Base-by-base conservation (phyloP, 805 yeast genomes). In the Candida manassasensis region DNA sequence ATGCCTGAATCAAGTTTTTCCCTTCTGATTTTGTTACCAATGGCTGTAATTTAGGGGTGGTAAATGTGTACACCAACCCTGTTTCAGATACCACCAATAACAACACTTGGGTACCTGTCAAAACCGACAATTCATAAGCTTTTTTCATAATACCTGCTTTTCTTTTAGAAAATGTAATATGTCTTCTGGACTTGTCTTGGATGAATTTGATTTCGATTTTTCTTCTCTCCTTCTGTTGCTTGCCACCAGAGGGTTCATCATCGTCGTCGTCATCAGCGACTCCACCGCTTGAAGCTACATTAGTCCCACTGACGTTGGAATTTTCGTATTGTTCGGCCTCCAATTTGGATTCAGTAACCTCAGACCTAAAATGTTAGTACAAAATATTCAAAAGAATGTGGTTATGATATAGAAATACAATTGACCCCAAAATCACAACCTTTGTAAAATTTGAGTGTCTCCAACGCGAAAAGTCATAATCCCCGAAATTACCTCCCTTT, bases 131-230 rank as follows among this genome's bases (percentile, higher is more conserved):
- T 61, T 93, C 98, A 65, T 90, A 93, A n/a, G 98, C 98, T 69
- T 93, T 93, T 69, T 93, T 93, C 98, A 93, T 93, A 54, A 93
- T 90, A 50, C 98, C 98, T 30, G 96, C 97, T 66, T 90, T 90
- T 66, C 98, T 84, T 69, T 93, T 93, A 36, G 97, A 87, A 55
- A 93, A 93, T 19, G 98, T 93, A 51, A 93, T 94, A 65, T 93
- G 98, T 55, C 98, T 85, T 61, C 98, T 80, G 14, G 96, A 86
- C 67, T 93, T 93, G 63, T 93, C 97, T 68, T 90, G 96, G 54
- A 93, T 93, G 57, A 93, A 93, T 69, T 87, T 86, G 60, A 93
- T 93, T 63, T 93, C 98, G 53, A 90, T 90, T 65, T 90, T 90
- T 70, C 98, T 68, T 55, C 81, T 64, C 52, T 76, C 81, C 55